Evolutionary conservation across 2,329 filamentous ascomycete genomes (phyloP).

Genomic region (Trichoderma atrobrunneum): DNA sequence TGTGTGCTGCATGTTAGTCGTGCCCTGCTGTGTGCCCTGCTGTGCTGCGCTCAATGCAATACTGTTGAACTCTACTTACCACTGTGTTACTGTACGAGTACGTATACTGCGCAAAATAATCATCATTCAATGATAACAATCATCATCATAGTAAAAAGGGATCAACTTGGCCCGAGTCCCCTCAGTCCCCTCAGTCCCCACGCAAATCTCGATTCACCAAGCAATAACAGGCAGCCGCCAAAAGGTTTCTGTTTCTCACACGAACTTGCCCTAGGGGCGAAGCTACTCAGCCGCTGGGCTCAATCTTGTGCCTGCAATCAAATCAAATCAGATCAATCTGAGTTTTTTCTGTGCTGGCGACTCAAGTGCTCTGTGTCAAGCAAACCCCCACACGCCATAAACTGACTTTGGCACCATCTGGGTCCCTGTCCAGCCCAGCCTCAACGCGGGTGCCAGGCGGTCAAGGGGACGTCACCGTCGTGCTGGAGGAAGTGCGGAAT

Average conservation of each 20-base stretch:
- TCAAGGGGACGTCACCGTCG: background rate
- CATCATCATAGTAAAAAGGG: background rate
- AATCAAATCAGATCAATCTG: background rate
- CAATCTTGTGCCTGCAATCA: constrained; percentile 8
- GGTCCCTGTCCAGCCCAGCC: background rate
- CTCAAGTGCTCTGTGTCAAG: background rate
- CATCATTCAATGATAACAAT: background rate
- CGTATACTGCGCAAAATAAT: too few species aligned
- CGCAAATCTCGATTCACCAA: background rate
- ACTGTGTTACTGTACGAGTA: too few species aligned
- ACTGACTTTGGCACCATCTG: constrained; percentile 20
- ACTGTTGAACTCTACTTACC: background rate
- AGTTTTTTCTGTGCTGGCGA: background rate
- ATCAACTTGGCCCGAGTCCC: background rate
- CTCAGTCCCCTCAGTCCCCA: background rate
- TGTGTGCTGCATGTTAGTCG: background rate
- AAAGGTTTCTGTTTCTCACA: background rate
- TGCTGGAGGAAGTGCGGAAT: background rate
- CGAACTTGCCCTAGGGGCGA: background rate
- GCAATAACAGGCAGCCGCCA: background rate
- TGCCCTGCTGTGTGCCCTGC: too few species aligned
- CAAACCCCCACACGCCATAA: constrained; percentile 3
- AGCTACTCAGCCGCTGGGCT: background rate
- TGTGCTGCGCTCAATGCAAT: too few species aligned
- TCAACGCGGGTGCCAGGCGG: background rate